Evolutionary conservation across 2,329 filamentous ascomycete genomes (phyloP), one percentile per base, ranked within the genome.

Genomic region (Fusarium euwallaceae): DNA sequence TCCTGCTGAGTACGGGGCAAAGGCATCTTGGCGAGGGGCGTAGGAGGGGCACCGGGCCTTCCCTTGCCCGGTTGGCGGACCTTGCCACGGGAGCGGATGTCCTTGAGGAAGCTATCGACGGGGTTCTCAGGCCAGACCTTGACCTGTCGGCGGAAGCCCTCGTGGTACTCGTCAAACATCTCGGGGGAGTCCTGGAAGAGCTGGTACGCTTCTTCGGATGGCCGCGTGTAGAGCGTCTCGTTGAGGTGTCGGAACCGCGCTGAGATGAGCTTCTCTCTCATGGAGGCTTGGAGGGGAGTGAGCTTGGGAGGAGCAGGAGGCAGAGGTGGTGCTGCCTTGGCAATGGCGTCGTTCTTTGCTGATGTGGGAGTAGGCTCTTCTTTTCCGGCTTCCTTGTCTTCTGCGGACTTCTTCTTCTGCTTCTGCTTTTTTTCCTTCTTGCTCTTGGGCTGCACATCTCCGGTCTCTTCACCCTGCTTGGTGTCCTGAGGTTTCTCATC

Each of bases 191-290:
- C 88, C 61, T 90, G 87, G 86, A 99, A 98, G 27, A 98, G 91
- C 61, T 89, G 86, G 77, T 97, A 91, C n/a, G 97, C 94, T 75
- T 97, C 92, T 39, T 88, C 87, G 0, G 97, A 99, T 1, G 95
- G 94, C 9, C 92, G 94, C 6, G 96, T 98, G 86, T 99, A 99
- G 16, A 99, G 92, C 0, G 95, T 96, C 86, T 99, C 94, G 83
- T 99, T 99, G 71, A 99, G 91, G 84, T 98, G 95, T 74, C 97
- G 95, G 89, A 99, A 99, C 68, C 97, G 95, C 2, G 97, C 95
- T 11, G 95, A 97, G 72, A 97, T 89, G 73, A 99, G 92, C 87
- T 99, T 99, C 81, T 95, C 93, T 71, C 94, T 92, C 97, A 99
- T 99, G 4, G 94, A 92, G 65, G 93, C 91, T 87, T 99, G 97